phyloP scores from a whole-genome alignment of 1,284 basidiomycete species.

The Trichosporon sp. region DNA sequence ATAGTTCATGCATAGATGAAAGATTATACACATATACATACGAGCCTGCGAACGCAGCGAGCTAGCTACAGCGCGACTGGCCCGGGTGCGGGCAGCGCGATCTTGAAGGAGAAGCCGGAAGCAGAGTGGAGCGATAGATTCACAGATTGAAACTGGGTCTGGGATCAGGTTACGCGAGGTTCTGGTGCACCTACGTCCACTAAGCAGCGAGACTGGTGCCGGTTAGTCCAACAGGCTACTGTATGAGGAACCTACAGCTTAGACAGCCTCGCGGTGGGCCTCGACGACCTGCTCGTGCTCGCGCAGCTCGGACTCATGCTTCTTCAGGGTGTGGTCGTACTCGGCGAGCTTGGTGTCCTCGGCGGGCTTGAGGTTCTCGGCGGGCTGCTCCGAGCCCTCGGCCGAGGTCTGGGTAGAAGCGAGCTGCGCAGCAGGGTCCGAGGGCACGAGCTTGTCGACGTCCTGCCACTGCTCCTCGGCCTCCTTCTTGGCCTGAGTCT shows the following conservation, averaged over 20 bases:
- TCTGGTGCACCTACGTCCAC: not conserved
- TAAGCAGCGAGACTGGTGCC: not conserved
- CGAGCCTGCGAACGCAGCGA: not conserved
- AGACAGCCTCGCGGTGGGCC: not conserved
- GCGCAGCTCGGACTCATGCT: not conserved
- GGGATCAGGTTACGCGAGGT: not conserved
- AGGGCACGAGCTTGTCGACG: not conserved
- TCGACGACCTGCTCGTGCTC: not conserved
- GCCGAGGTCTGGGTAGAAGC: not conserved
- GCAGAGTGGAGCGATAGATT: too few species aligned
- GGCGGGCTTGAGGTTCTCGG: not conserved
- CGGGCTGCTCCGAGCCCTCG: not conserved
- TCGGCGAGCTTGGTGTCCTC: not conserved
- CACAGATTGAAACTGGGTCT: not conserved
- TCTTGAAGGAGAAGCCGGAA: too few species aligned
- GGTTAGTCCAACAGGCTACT: not conserved
- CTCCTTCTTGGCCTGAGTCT: not conserved
- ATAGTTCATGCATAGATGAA: conserved; percentile 13
- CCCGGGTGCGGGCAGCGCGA: not conserved
- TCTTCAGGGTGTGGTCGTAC: not conserved
- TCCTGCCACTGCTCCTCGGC: not conserved
- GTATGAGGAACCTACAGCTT: not conserved
- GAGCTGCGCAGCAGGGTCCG: not conserved
- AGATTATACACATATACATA: not conserved
- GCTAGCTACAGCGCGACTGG: too few species aligned